Evolutionary conservation across 2,329 filamentous ascomycete genomes (phyloP).

Genomic region (Sclerotinia nivalis): DNA sequence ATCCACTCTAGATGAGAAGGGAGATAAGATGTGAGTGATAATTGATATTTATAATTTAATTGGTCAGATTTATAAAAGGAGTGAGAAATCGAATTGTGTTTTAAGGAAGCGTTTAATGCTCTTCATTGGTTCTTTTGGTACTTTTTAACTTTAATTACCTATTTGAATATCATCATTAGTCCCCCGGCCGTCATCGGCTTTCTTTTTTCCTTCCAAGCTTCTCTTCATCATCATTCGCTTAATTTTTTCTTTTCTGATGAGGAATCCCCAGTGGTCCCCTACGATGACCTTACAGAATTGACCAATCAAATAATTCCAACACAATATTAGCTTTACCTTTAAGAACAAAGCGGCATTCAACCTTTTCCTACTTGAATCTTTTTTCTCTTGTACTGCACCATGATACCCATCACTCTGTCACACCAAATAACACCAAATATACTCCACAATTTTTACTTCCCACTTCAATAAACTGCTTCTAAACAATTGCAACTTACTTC

Average conservation of each 20-base stretch:
- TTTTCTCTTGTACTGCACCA: neutral
- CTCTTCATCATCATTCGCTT: neutral
- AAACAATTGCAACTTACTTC: neutral
- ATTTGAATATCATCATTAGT: neutral
- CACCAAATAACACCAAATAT: neutral
- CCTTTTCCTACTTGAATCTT: neutral
- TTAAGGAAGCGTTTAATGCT: neutral
- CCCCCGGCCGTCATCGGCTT: slow-evolving; percentile 8
- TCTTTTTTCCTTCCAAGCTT: neutral
- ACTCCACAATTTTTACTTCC: slow-evolving; percentile 18
- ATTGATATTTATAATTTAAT: neutral
- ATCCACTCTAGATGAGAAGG: neutral
- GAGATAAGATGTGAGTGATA: slow-evolving; percentile 3
- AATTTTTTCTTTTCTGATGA: neutral
- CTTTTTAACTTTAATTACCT: neutral
- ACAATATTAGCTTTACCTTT: neutral
- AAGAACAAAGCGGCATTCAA: slow-evolving; percentile 19
- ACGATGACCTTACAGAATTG: neutral
- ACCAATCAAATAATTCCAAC: slow-evolving; percentile 9
- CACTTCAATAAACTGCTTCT: slow-evolving; percentile 1
- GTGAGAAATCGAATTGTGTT: slow-evolving; percentile 12
- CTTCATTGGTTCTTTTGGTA: neutral
- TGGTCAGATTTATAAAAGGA: neutral
- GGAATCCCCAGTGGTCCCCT: neutral
- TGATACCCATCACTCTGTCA: neutral